These are phyloP conservation scores for Heritiera littoralis DNA, from an alignment of 345 rosid species.

Conservation along the genomic window DNA sequence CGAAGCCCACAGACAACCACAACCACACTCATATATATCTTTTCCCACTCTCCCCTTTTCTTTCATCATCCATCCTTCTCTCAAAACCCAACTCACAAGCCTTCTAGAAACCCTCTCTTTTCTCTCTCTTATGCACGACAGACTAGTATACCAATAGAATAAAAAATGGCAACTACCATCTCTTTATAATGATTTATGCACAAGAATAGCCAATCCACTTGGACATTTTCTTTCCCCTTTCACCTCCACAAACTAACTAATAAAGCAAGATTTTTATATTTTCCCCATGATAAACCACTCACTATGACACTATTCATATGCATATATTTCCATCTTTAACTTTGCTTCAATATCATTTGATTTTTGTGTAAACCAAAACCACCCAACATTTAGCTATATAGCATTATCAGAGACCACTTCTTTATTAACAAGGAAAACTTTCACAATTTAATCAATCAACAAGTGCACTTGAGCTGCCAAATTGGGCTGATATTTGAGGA, in stretches of 20 bases:
- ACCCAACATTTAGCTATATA: background rate
- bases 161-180: conserved; percentile 55
- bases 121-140: conserved; percentile 40
- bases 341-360: conserved; percentile 13
- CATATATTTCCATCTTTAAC: background rate
- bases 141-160: conserved; percentile 41
- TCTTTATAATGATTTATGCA: conserved; percentile 23
- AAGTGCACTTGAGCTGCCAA: no score
- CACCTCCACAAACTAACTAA: conserved; percentile 40
- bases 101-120: conserved; percentile 50
- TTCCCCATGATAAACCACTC: background rate
- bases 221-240: conserved; percentile 31
- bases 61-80: conserved; percentile 29
- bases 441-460: no score
- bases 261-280: background rate
- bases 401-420: background rate
- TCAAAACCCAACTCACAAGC: conserved; percentile 46
- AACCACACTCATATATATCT: conserved; percentile 39
- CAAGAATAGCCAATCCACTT: conserved; percentile 36
- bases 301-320: no score
- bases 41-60: conserved; percentile 27
- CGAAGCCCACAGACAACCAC: conserved; percentile 59
- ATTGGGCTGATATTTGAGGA: background rate
- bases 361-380: background rate
- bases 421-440: background rate